These are phyloP conservation scores for Cladosporium colombiae DNA, from an alignment of 2,329 filamentous ascomycete genomes.

Conservation along the genomic window DNA sequence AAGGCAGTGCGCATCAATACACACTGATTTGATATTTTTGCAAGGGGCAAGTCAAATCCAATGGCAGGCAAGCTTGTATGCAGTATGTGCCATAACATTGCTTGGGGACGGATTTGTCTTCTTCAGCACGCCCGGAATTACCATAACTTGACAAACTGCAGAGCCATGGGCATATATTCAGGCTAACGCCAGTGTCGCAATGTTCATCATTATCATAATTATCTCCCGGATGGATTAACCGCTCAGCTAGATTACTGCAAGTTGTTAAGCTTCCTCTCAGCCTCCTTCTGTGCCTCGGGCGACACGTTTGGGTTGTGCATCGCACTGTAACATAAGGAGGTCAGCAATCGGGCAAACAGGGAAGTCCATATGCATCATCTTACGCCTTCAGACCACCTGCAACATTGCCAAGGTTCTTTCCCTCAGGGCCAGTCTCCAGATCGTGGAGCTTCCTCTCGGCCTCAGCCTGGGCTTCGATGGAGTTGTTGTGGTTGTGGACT, in stretches of 20 bases:
- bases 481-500: conserved; percentile 11
- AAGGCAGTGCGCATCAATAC: neutral
- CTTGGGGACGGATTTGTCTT: neutral
- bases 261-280: conserved; percentile 14
- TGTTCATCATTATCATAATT: conserved; percentile 1
- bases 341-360: neutral
- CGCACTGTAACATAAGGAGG: neutral
- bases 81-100: neutral
- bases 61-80: neutral
- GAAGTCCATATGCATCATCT: neutral
- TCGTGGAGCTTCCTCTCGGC: conserved; percentile 15
- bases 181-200: neutral
- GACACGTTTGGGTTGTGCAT: conserved; percentile 20
- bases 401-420: conserved; percentile 14
- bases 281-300: conserved; percentile 4
- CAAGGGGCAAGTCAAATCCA: neutral
- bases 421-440: neutral
- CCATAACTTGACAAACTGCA: neutral
- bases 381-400: conserved; percentile 17
- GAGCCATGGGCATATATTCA: neutral
- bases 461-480: conserved; percentile 3
- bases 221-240: neutral
- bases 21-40: neutral
- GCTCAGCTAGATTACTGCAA: neutral
- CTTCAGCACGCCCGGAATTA: neutral